phyloP scores from a whole-genome alignment of 306 rosid genomes.

The Trifolium subterraneum region DNA sequence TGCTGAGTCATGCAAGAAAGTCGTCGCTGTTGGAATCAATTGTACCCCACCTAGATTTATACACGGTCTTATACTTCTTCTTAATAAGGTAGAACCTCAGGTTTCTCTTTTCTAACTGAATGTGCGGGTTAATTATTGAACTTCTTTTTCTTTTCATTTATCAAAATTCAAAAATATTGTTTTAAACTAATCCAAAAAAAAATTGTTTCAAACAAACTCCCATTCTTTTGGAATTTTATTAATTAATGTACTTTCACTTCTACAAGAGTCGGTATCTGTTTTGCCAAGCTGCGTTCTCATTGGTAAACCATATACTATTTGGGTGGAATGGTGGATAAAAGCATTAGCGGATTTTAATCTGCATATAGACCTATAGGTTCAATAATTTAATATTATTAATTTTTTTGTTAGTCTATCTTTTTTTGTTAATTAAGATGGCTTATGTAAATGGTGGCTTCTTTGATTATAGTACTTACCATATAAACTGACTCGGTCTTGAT shows the following conservation, averaged over 20 bases:
- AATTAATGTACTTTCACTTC: slow-evolving; percentile 24
- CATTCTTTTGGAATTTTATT: slow-evolving; percentile 13
- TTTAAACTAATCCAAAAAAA: slow-evolving; percentile 5
- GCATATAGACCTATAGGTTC: slow-evolving; percentile 12
- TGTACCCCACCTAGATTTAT: slow-evolving; percentile 70
- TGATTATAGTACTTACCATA: slow-evolving; percentile 14
- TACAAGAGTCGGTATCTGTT: slow-evolving; percentile 7
- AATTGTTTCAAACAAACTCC: slow-evolving; percentile 27
- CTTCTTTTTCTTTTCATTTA: slow-evolving; percentile 2
- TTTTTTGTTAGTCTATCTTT: not conserved
- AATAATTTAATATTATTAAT: slow-evolving; percentile 22
- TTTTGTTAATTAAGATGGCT: slow-evolving; percentile 1
- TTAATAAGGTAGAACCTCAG: slow-evolving; percentile 55
- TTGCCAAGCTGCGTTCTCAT: slow-evolving; percentile 24
- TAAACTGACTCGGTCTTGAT: slow-evolving; percentile 4
- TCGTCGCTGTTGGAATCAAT: slow-evolving; percentile 63
- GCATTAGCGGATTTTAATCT: slow-evolving; percentile 36
- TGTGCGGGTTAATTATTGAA: slow-evolving; percentile 6
- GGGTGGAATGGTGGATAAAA: slow-evolving; percentile 32
- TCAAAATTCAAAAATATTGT: not conserved
- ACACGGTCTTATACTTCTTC: slow-evolving; percentile 52
- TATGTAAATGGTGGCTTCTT: slow-evolving; percentile 12
- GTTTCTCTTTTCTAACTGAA: slow-evolving; percentile 25
- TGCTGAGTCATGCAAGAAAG: slow-evolving; percentile 60
- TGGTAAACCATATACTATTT: slow-evolving; percentile 9